Evolutionary conservation across 225 moss, liverwort and hornwort genomes (phyloP).

Genomic region (Marchantia polymorpha): DNA sequence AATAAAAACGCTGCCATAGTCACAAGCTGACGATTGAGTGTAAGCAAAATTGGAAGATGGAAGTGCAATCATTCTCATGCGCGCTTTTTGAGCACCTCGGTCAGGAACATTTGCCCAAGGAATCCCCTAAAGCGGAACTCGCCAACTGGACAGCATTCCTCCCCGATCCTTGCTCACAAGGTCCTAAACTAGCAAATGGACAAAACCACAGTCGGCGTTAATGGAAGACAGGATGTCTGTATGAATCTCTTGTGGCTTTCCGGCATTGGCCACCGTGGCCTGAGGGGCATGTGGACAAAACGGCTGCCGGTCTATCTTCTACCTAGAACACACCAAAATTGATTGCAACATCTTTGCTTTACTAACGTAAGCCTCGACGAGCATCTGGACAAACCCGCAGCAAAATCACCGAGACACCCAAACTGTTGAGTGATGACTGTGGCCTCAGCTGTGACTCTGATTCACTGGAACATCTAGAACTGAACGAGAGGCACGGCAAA

Average conservation of each 20-base stretch:
- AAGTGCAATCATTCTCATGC: conserved; percentile 1
- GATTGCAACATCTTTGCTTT: neutral
- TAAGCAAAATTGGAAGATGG: conserved; percentile 2
- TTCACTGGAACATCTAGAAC: no score
- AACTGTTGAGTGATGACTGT: no score
- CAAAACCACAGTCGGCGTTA: neutral
- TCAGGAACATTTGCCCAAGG: neutral
- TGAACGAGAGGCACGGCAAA: no score
- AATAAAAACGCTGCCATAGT: neutral
- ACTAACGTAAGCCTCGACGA: neutral
- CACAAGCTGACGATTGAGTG: neutral
- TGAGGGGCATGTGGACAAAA: neutral
- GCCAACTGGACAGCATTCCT: neutral
- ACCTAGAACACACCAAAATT: neutral
- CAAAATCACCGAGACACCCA: no score
- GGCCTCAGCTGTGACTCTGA: no score
- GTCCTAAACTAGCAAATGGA: neutral
- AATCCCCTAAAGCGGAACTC: neutral
- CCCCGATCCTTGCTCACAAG: neutral
- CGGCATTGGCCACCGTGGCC: neutral
- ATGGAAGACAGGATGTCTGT: neutral
- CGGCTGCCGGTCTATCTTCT: neutral
- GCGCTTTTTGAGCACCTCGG: neutral
- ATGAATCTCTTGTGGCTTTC: neutral
- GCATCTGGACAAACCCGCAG: neutral